Percentiles rank a stretch among this genome's conserved stretches.
Conservation (phyloP, 78 protist genomes). For the Speleostelium caveatum region DNA sequence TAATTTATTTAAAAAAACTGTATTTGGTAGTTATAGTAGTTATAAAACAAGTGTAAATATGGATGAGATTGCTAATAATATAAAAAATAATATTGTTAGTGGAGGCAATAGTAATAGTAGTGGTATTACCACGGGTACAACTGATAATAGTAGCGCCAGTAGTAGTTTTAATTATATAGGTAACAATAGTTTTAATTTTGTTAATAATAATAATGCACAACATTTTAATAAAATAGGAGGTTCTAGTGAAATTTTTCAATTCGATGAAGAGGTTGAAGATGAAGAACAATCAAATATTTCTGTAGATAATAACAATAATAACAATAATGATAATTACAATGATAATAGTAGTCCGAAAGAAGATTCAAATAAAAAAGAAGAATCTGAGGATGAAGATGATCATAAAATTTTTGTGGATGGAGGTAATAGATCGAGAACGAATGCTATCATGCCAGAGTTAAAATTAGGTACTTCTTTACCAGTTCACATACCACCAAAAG, state of each 20-base stretch:
- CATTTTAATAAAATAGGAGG: constrained; percentile 46
- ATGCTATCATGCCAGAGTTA: constrained; percentile 53
- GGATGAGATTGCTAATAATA: neutral
- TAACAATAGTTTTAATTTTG: constrained; percentile 36
- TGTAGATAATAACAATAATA: neutral
- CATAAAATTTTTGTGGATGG: constrained; percentile 6
- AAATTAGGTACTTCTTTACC: constrained; percentile 65
- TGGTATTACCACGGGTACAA: neutral
- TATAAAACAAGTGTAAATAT: too few species aligned
- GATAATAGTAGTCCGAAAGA: neutral
- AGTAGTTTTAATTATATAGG: neutral
- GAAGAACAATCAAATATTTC: constrained; percentile 7
- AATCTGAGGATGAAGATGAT: constrained; percentile 2
- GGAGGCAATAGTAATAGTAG: constrained; percentile 10
- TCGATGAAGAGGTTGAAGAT: constrained; percentile 60
- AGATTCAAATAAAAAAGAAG: neutral
- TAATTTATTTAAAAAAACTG: neutral
- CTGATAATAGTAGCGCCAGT: too few species aligned
- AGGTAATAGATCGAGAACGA: constrained; percentile 46
- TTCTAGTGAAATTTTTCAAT: constrained; percentile 38
- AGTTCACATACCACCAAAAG: constrained; percentile 18
- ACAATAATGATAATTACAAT: neutral
- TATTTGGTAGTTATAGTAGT: too few species aligned
- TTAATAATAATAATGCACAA: constrained; percentile 21
- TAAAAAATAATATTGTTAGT: constrained; percentile 19